Base-by-base conservation (phyloP, 2,329 filamentous ascomycete genomes). In the Ophidiomyces ophidiicola region DNA sequence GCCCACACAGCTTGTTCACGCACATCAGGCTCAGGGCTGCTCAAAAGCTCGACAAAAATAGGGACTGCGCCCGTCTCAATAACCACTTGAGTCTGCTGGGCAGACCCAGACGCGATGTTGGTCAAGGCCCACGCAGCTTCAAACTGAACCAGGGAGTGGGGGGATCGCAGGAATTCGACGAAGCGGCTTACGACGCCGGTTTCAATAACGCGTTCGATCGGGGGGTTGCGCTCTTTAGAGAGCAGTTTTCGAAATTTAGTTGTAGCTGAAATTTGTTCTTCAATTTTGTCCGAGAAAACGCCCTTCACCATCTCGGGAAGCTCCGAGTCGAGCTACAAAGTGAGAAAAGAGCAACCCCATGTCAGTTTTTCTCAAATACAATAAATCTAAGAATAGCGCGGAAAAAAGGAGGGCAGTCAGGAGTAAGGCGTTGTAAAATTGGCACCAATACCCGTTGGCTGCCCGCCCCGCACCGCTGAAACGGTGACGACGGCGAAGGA, bases 161-260 rank as follows among this genome's bases (percentile, higher is more conserved):
- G 90, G 41, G 90, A 98, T 60, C 85, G 83, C 45, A 98, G 80
- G 67, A 98, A 98, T 65, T 94, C 86, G 64, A 98, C 90, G 58
- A 98, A 98, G 59, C 90, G 82, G 70, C 78, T 81, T 50, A 98
- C 90, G 48, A 98, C 90, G 57, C 90, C 90, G 44, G 90, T 96
- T 74, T 96, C 93, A 66, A 98, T 98, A 52, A 98, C 90, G 60
- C 92, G 86, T 70, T 98, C 90, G 60, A 98, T 98, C 32, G 90
- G 90, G 32, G 90, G 90, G 70, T 98, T 98, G 59, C 90, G 84
- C 71, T 98, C 90, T 70, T 98, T 98, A 50, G 86, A 94, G 19
- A 98, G 72, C 29, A 98, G 76, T 73, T 98, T 98, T 61, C 90
- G 75, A 73, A 98, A 98, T 65, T 94, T 94, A 52, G 90, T 98